A percentile compares a stretch with the other conserved stretches of the same genome.
These are phyloP conservation scores for Diutina rugosa DNA, from an alignment of 1,139 yeast genomes.

Conservation along the genomic window DNA sequence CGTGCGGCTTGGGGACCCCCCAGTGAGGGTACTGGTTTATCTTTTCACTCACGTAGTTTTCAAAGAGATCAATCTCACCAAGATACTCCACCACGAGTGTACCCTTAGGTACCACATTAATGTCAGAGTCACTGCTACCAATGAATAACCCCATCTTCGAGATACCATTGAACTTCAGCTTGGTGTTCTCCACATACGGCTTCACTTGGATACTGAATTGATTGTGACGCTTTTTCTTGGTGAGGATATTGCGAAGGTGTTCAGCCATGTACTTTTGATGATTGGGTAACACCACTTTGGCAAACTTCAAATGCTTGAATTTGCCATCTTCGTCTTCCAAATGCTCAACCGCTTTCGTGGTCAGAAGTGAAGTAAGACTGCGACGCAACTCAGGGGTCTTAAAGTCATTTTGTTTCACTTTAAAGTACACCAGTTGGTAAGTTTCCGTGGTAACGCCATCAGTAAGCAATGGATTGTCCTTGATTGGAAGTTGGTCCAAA, in stretches of 20 bases:
- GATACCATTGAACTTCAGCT: constrained; percentile 61
- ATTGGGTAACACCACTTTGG: constrained; percentile 21
- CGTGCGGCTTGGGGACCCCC: constrained; percentile 80
- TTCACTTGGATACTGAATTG: constrained; percentile 24
- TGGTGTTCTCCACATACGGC: constrained; percentile 40
- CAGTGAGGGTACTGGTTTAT: constrained; percentile 69
- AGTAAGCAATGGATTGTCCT: constrained; percentile 24
- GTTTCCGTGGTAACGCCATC: constrained; percentile 33
- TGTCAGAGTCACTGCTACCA: constrained; percentile 5
- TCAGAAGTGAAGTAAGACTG: not conserved
- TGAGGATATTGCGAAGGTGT: constrained; percentile 13
- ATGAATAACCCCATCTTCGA: constrained; percentile 56
- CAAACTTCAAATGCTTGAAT: constrained; percentile 18
- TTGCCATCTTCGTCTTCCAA: not conserved
- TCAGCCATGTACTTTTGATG: constrained; percentile 15
- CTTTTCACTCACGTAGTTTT: constrained; percentile 48
- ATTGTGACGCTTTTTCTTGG: constrained; percentile 12
- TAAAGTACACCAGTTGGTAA: constrained; percentile 38
- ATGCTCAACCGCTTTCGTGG: not conserved
- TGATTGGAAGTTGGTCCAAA: constrained; percentile 4
- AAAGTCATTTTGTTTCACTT: constrained; percentile 33
- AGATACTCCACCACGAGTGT: constrained; percentile 50
- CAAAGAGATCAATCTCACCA: constrained; percentile 62
- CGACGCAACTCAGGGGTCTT: constrained; percentile 22
- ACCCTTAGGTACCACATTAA: constrained; percentile 27